phyloP scores from a whole-genome alignment of 768 basidiomycete species.

The Mycena epipterygia region DNA sequence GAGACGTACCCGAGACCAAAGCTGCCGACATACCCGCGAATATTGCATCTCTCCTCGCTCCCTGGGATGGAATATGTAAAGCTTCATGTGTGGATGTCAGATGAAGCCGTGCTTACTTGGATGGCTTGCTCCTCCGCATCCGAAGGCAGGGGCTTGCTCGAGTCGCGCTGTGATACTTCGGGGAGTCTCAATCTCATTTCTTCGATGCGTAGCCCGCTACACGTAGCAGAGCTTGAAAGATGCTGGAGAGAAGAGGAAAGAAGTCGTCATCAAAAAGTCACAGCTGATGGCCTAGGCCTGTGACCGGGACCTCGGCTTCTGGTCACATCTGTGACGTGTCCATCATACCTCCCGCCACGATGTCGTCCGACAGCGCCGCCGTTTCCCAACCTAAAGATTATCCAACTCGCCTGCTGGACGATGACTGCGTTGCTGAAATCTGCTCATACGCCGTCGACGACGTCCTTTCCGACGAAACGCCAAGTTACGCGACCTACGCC shows the following conservation, averaged over 20 bases:
- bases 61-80: conserved; percentile 31
- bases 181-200: conserved; percentile 30
- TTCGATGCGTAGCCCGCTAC: no score
- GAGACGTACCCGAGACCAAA: not conserved
- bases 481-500: not conserved
- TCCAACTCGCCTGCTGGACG: not conserved
- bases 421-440: not conserved
- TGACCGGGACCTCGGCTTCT: no score
- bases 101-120: not conserved
- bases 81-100: not conserved
- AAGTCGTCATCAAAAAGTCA: no score
- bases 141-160: conserved; percentile 18
- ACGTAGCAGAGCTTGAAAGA: no score
- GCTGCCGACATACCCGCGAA: conserved; percentile 11
- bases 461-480: not conserved
- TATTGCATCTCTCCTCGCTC: conserved; percentile 35
- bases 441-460: not conserved
- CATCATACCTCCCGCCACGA: no score
- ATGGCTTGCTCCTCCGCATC: conserved; percentile 35
- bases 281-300: no score
- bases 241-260: no score
- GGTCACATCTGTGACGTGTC: no score
- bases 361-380: no score
- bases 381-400: no score
- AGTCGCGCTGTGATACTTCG: conserved; percentile 26